These are phyloP conservation scores for Lenzites betulinus DNA, from an alignment of 768 basidiomycete species.

Conservation along the genomic window DNA sequence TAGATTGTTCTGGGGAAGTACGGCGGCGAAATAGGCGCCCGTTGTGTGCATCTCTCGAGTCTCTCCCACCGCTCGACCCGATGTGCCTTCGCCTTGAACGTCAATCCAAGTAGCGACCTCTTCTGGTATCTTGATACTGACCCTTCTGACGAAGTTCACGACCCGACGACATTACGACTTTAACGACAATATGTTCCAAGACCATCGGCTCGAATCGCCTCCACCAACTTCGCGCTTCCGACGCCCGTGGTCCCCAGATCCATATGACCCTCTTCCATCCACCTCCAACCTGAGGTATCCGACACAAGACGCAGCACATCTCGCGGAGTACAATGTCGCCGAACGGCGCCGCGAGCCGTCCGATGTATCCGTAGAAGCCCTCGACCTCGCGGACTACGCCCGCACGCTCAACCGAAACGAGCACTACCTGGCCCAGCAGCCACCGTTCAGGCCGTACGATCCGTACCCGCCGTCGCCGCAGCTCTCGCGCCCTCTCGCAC, in stretches of 20 bases:
- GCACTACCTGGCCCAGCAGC: slow-evolving; percentile 26
- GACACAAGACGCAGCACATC: slow-evolving; percentile 24
- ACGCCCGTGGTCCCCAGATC: slow-evolving; percentile 69
- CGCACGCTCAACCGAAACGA: slow-evolving; percentile 45
- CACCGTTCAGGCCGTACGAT: slow-evolving; percentile 28
- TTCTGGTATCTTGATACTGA: not conserved
- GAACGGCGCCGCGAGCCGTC: slow-evolving; percentile 47
- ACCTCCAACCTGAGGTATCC: slow-evolving; percentile 31
- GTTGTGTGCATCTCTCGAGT: not conserved
- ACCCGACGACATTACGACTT: slow-evolving; percentile 20
- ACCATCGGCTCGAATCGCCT: slow-evolving; percentile 49
- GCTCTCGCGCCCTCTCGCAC: slow-evolving; percentile 15
- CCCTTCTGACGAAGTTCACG: slow-evolving; percentile 1
- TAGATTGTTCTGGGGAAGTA: slow-evolving; percentile 1
- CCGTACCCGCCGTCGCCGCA: slow-evolving; percentile 37
- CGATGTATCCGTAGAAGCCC: slow-evolving; percentile 67
- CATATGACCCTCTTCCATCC: slow-evolving; percentile 42
- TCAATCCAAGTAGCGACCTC: slow-evolving; percentile 2
- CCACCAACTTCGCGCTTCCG: slow-evolving; percentile 56
- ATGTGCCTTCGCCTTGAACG: slow-evolving; percentile 10
- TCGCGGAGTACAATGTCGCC: slow-evolving; percentile 19
- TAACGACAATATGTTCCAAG: slow-evolving; percentile 42
- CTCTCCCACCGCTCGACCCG: not conserved
- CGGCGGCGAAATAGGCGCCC: not conserved
- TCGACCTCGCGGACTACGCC: slow-evolving; percentile 74